Percentiles rank a stretch among this genome's conserved stretches.
Evolutionary conservation across 164 flowering plant species (phyloP).

Genomic region (Aristolochia contorta): DNA sequence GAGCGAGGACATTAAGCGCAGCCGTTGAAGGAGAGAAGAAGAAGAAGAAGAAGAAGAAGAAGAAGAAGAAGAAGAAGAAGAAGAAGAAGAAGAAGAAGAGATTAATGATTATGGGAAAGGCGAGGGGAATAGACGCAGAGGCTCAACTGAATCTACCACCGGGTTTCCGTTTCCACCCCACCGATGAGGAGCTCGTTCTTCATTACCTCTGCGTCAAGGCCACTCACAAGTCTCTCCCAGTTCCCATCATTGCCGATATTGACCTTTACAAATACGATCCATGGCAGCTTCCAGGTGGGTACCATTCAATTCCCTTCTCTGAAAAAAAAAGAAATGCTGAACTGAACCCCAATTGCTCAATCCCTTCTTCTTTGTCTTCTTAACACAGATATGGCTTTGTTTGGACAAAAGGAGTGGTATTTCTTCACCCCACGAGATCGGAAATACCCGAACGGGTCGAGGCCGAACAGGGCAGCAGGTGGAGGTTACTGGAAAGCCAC

Average conservation of each 20-base stretch:
- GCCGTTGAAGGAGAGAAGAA: too few relatives aligned
- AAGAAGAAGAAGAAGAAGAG: too few relatives aligned
- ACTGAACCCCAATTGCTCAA: too few relatives aligned
- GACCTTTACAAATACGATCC: constrained; percentile 17
- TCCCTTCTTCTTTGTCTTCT: too few relatives aligned
- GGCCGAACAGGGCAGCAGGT: constrained; percentile 16
- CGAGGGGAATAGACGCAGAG: constrained; percentile 12
- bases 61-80: too few relatives aligned
- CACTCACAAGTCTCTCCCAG: constrained; percentile 9
- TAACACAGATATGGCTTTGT: constrained; percentile 17
- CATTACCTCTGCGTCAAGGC: constrained; percentile 14
- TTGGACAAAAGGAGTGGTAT: constrained; percentile 16
- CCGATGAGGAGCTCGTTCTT: constrained; percentile 17
- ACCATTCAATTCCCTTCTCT: neutral
- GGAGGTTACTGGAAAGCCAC: constrained; percentile 20
- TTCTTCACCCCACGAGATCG: constrained; percentile 15
- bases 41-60: too few relatives aligned
- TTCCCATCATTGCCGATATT: constrained; percentile 14
- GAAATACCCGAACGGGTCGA: constrained; percentile 16
- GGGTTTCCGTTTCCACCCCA: constrained; percentile 17
- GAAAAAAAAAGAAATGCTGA: too few relatives aligned
- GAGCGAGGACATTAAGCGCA: too few relatives aligned
- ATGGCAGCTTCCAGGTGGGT: constrained; percentile 15
- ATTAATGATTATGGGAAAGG: neutral
- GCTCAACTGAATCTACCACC: constrained; percentile 17